These are phyloP conservation scores for Phaeoacremonium minimum DNA, from an alignment of 2,329 filamentous ascomycete genomes.

Conservation along the genomic window DNA sequence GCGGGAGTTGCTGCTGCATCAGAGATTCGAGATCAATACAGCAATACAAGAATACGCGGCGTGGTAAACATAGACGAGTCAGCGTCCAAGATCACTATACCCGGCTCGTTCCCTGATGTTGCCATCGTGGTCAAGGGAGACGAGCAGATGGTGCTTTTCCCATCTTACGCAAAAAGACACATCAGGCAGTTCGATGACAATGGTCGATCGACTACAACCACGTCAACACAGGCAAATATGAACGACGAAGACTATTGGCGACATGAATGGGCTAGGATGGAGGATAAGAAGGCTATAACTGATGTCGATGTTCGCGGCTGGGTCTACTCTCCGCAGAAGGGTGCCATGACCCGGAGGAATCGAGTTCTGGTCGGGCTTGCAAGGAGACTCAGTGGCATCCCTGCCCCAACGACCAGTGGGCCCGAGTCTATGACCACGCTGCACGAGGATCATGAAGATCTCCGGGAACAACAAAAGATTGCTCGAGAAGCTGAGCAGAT, in stretches of 20 bases:
- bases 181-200: conserved; percentile 54
- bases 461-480: conserved; percentile 60
- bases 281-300: conserved; percentile 80
- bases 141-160: conserved; percentile 93
- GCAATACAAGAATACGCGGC: conserved; percentile 41
- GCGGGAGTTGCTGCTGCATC: conserved; percentile 53
- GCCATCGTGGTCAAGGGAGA: conserved; percentile 75
- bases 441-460: conserved; percentile 41
- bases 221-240: conserved; percentile 26
- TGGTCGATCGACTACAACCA: conserved; percentile 18
- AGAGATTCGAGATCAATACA: conserved; percentile 56
- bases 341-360: conserved; percentile 83
- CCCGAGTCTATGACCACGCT: conserved; percentile 17
- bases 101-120: conserved; percentile 78
- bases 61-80: conserved; percentile 24
- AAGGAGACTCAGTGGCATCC: conserved; percentile 81
- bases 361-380: conserved; percentile 82
- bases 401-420: conserved; percentile 53
- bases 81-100: conserved; percentile 46
- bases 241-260: conserved; percentile 72
- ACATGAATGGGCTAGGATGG: conserved; percentile 71
- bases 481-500: conserved; percentile 74
- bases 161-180: conserved; percentile 82
- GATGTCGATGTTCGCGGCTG: conserved; percentile 95
- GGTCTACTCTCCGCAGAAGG: conserved; percentile 83